phyloP scores from a whole-genome alignment of 768 basidiomycete species.

The Tephrocybe sp. region DNA sequence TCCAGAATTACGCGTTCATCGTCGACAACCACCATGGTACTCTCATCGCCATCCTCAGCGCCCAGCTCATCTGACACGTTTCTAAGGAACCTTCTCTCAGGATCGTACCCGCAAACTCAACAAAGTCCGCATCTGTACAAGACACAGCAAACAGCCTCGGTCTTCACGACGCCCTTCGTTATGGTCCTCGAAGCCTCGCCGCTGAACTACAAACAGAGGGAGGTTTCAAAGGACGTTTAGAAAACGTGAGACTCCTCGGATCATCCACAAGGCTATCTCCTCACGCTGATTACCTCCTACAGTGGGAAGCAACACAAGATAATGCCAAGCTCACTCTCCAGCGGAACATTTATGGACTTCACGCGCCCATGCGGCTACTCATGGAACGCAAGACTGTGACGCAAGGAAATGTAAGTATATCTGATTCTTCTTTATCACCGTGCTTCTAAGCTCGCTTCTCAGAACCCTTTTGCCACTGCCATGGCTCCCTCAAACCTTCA shows the following conservation, averaged over 20 bases:
- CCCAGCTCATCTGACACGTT: neutral
- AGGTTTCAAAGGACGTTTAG: conserved; percentile 65
- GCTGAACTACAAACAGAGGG: conserved; percentile 64
- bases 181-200: conserved; percentile 81
- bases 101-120: conserved; percentile 54
- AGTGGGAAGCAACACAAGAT: conserved; percentile 97
- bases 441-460: conserved; percentile 4
- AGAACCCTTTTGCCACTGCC: conserved; percentile 69
- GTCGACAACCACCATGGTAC: conserved; percentile 25
- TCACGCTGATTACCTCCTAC: conserved; percentile 5
- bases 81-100: conserved; percentile 51
- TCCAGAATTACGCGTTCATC: conserved; percentile 25
- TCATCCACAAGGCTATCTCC: neutral
- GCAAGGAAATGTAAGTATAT: conserved; percentile 46
- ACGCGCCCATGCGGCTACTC: conserved; percentile 82
- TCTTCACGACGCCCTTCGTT: conserved; percentile 82
- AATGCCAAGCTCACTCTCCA: conserved; percentile 81
- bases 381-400: conserved; percentile 93
- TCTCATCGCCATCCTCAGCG: neutral
- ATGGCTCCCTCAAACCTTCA: conserved; percentile 74
- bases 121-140: conserved; percentile 62
- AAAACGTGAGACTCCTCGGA: conserved; percentile 54
- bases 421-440: neutral
- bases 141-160: conserved; percentile 75
- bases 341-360: conserved; percentile 81